Evolutionary conservation across 176 grass and related monocot genomes (phyloP), one percentile per base, ranked within the genome.

Genomic region (Microstegium vimineum): DNA sequence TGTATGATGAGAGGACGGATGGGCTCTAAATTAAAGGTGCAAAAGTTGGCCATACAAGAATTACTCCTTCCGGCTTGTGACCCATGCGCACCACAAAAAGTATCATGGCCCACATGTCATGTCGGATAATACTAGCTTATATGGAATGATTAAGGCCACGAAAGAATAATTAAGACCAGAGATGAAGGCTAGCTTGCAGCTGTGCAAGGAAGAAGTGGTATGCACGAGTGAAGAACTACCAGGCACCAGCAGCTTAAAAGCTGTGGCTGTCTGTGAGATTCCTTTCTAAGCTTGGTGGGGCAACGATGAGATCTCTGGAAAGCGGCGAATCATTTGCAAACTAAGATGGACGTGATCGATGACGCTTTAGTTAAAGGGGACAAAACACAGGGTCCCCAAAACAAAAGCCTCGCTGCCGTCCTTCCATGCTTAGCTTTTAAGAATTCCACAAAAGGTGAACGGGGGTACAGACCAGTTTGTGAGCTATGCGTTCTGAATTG

Each of bases 361-460:
- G 68, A 16, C 33, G 32, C 57, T 34, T 65, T 41, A 11, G 33
- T 64, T 80, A 30, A 67, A 84, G 63, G 35, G 4, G 15, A 37
- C 23, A 52, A 30, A 72, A 71, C 49, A 70, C 83, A 78, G 60
- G 12, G 28, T 37, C 66, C 30, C 22, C n/a, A 38, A 42, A 82
- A 76, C 62, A 71, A 88, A 83, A 72, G 47, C 28, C 14, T 56
- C 25, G 2, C 35, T 88, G 66, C 66, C 66, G 64, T 65, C 86
- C 40, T 66, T 36, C 80, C 72, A 87, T 77, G 5, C 71, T 70
- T 70, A 32, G 72, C 52, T 76, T 82, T 82, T 87, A 54, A 83
- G 25, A 77, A 54, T 52, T 52, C 30, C 25, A 32, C 5, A 49
- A 76, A 61, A 15, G 62, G 15, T 37, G 43, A 79, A 49, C n/a